phyloP scores from a whole-genome alignment of 1,139 yeast species.

The Kodamaea derodonti region DNA sequence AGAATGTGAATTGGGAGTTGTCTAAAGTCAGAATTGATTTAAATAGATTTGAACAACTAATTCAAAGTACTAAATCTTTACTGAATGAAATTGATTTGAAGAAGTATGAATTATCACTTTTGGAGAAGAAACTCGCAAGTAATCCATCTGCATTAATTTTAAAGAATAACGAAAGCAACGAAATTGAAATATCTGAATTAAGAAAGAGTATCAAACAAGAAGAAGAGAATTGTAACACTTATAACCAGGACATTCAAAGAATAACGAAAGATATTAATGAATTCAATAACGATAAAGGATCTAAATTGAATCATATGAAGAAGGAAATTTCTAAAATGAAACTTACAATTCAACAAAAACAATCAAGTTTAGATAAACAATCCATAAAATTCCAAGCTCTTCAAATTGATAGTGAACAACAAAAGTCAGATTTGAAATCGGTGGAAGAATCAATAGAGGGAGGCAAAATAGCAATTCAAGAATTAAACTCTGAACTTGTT shows the following conservation, averaged over 20 bases:
- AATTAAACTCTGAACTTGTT: slow-evolving; percentile 32
- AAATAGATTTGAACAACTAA: slow-evolving; percentile 40
- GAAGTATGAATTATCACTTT: slow-evolving; percentile 62
- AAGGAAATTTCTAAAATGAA: slow-evolving; percentile 46
- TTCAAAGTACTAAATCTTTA: slow-evolving; percentile 51
- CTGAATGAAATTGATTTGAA: slow-evolving; percentile 66
- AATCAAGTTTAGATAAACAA: slow-evolving; percentile 39
- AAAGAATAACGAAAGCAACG: slow-evolving; percentile 46
- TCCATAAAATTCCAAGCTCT: slow-evolving; percentile 59
- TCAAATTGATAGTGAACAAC: slow-evolving; percentile 71
- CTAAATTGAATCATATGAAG: slow-evolving; percentile 69
- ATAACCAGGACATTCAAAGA: slow-evolving; percentile 42
- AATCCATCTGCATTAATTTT: slow-evolving; percentile 59
- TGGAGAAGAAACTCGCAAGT: slow-evolving; percentile 56
- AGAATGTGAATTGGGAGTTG: slow-evolving; percentile 37
- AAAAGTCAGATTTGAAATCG: slow-evolving; percentile 51
- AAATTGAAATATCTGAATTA: slow-evolving; percentile 47
- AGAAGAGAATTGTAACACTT: slow-evolving; percentile 20
- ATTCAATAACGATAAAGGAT: slow-evolving; percentile 74
- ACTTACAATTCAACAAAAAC: slow-evolving; percentile 34
- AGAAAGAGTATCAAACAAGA: slow-evolving; percentile 35
- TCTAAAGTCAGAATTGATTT: slow-evolving; percentile 39
- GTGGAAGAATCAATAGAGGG: slow-evolving; percentile 40
- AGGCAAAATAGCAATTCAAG: slow-evolving; percentile 31
- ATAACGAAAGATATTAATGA: slow-evolving; percentile 81